Conservation (phyloP, 805 yeast genomes). For the Pichia sporocuriosa region DNA sequence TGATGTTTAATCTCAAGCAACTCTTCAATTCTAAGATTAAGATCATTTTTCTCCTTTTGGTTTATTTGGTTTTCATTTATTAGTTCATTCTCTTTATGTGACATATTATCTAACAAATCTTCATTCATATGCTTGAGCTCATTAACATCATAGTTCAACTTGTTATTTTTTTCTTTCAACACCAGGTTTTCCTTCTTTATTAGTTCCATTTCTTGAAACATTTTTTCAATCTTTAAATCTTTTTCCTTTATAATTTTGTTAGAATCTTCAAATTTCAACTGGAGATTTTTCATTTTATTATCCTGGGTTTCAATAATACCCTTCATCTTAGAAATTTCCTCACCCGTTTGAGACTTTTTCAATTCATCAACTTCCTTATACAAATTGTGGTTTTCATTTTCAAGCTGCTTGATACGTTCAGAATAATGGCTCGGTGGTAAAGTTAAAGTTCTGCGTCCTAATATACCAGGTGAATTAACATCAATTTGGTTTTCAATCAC, state of each 20-base stretch:
- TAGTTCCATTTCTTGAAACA: slow-evolving; percentile 2
- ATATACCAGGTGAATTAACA: slow-evolving; percentile 14
- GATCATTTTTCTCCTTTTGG: slow-evolving; percentile 43
- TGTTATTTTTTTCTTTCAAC: slow-evolving; percentile 21
- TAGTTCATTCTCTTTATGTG: slow-evolving; percentile 56
- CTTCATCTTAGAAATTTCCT: slow-evolving; percentile 60
- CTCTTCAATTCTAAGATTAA: slow-evolving; percentile 40
- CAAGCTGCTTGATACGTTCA: slow-evolving; percentile 20
- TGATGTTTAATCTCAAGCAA: slow-evolving; percentile 37
- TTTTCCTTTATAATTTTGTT: slow-evolving; percentile 3
- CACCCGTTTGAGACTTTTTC: slow-evolving; percentile 45
- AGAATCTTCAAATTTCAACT: slow-evolving; percentile 36
- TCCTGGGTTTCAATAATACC: slow-evolving; percentile 50
- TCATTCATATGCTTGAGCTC: slow-evolving; percentile 38
- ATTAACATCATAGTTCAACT: slow-evolving; percentile 1
- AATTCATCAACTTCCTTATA: slow-evolving; percentile 7
- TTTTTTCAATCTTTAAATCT: slow-evolving; percentile 8
- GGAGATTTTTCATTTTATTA: slow-evolving; percentile 44
- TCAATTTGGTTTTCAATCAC: slow-evolving; percentile 2
- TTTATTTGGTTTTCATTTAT: slow-evolving; percentile 44
- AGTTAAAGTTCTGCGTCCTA: slow-evolving; percentile 20
- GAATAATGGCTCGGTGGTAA: slow-evolving; percentile 27
- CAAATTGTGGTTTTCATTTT: slow-evolving; percentile 18
- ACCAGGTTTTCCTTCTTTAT: slow-evolving; percentile 17
- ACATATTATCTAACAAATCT: slow-evolving; percentile 62